Evolutionary conservation across 2,329 filamentous ascomycete genomes (phyloP).

Genomic region (Exophiala aquamarina): DNA sequence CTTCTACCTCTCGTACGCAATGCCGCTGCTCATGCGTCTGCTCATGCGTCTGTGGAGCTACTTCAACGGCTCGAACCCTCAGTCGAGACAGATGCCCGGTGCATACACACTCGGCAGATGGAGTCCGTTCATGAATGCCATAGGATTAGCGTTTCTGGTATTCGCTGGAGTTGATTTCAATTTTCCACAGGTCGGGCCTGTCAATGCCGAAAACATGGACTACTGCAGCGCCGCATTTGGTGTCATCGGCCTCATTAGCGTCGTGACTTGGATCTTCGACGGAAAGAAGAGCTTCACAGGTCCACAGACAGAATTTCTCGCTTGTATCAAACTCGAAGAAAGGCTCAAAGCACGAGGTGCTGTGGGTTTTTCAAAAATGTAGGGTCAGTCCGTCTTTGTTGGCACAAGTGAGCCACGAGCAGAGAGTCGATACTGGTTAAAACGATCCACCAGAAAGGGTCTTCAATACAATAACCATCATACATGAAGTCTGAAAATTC

Average conservation of each 20-base stretch:
- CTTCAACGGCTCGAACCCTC: slow-evolving; percentile 42
- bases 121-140: slow-evolving; percentile 46
- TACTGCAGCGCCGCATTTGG: slow-evolving; percentile 56
- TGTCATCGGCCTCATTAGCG: slow-evolving; percentile 51
- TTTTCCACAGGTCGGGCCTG: slow-evolving; percentile 52
- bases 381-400: no score
- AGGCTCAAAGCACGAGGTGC: no score
- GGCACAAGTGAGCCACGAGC: no score
- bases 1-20: slow-evolving; percentile 60
- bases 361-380: no score
- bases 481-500: no score
- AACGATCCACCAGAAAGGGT: no score
- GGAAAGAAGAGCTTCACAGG: slow-evolving; percentile 35
- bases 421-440: no score
- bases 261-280: slow-evolving; percentile 34
- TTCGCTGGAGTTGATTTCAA: slow-evolving; percentile 60
- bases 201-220: slow-evolving; percentile 56
- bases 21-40: slow-evolving; percentile 54
- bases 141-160: slow-evolving; percentile 53
- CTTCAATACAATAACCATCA: no score
- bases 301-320: slow-evolving; percentile 19
- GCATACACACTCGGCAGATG: slow-evolving; percentile 44
- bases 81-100: slow-evolving; percentile 40
- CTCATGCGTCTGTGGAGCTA: slow-evolving; percentile 51
- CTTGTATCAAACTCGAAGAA: no score